phyloP scores from a whole-genome alignment of 2,329 filamentous ascomycete species.

The Xylariaceae sp. region DNA sequence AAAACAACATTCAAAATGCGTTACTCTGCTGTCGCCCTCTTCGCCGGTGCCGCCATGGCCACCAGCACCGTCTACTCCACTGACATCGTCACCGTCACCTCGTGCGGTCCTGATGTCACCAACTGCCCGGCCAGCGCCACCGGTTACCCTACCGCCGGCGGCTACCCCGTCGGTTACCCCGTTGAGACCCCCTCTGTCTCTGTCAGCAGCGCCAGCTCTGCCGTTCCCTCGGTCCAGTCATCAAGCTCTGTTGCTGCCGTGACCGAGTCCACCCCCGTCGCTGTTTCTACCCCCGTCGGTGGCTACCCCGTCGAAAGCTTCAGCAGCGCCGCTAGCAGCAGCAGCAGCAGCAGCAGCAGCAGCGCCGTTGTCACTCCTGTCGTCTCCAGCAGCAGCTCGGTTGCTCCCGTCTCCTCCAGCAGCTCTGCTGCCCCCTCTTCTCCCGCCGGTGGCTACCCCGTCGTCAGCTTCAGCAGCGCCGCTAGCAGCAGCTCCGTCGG shows the following conservation, averaged over 20 bases:
- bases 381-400: not conserved
- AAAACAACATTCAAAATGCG: constrained; percentile 52
- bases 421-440: not conserved
- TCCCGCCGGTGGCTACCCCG: constrained; percentile 12
- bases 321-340: not conserved
- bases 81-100: constrained; percentile 56
- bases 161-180: constrained; percentile 39
- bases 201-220: not conserved
- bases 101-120: constrained; percentile 54
- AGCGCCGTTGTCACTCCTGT: too few relatives aligned
- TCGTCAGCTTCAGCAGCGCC: constrained; percentile 2
- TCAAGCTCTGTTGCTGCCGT: not conserved
- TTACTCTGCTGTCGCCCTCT: constrained; percentile 51
- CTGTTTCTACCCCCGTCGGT: not conserved
- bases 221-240: not conserved
- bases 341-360: too few relatives aligned
- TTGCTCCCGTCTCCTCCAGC: not conserved
- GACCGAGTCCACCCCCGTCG: not conserved
- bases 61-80: constrained; percentile 51
- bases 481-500: constrained; percentile 32
- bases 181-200: constrained; percentile 20
- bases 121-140: constrained; percentile 49
- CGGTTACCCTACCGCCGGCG: constrained; percentile 21
- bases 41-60: constrained; percentile 43
- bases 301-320: constrained; percentile 4